Base-by-base conservation (phyloP, 345 rosid species). In the Eucalyptus shirleyi region DNA sequence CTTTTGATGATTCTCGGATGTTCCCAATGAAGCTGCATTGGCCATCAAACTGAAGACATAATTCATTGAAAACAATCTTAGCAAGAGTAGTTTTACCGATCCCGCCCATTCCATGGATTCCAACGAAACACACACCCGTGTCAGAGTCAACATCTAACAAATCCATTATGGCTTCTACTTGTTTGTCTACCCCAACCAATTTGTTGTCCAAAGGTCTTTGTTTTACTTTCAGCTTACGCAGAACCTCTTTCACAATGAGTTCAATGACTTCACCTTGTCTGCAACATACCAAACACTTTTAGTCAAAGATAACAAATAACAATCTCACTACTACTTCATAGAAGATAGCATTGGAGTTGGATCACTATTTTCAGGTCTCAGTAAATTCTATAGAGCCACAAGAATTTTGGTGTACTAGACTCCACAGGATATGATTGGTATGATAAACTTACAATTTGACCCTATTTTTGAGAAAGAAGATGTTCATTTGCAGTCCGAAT, bases 301-400 rank as follows among this genome's bases (percentile, higher is more conserved):
- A 44, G 45, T 44, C 1, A 44, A 44, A 44, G 9, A 44, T 7
- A 44, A 44, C 2, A 44, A 44, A 44, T 44, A 44, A 44, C 45
- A 44, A 44, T 44, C 45, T 44, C 45, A 44, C 2, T 44, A 44
- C 45, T 44, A 44, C 45, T 44, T 44, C 2, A 8, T 44, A 42
- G 44, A 1, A 42, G 2, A 42, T 7, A 42, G 8, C 8, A 42
- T 42, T 42, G 2, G 8, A 42, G 8, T 44, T 44, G 45, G 45
- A 44, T 44, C 45, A 44, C 45, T 44, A 44, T 44, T 44, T 42
- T 44, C 2, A 44, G 7, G 45, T 44, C 2, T 1, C 1, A 9
- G 9, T 44, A 44, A 44, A 7, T 44, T 2, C 1, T 44, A 44
- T 44, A 44, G 2, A 1, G 2, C 45, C 45, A 42, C 1, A 44